A percentile compares a stretch with the other conserved stretches of the same genome.
Evolutionary conservation across 2,329 filamentous ascomycete species (phyloP).

Genomic region (Neopestalotiopsis sp.): DNA sequence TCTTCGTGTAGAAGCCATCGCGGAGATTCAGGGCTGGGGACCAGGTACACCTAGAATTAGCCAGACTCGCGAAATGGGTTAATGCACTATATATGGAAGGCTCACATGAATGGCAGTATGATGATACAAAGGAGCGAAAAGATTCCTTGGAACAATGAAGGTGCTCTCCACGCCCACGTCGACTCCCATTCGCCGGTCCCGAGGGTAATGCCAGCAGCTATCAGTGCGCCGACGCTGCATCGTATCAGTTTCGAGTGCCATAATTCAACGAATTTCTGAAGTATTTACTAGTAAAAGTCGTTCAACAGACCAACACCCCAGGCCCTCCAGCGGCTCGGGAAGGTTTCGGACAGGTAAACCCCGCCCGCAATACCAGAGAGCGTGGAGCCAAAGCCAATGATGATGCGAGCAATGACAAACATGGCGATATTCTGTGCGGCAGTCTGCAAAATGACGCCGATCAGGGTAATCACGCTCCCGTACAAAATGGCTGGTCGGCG

Average conservation of each 20-base stretch:
- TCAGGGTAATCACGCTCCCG: constrained; percentile 44
- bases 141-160: constrained; percentile 48
- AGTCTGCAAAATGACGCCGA: constrained; percentile 52
- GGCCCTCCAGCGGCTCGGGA: constrained; percentile 47
- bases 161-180: constrained; percentile 52
- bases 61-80: too few species aligned
- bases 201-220: constrained; percentile 50
- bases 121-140: constrained; percentile 44
- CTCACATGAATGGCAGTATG: constrained; percentile 47
- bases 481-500: constrained; percentile 50
- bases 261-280: background rate
- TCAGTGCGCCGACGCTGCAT: constrained; percentile 41
- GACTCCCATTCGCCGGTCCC: constrained; percentile 47
- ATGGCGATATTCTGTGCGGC: constrained; percentile 57
- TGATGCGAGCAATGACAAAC: constrained; percentile 53
- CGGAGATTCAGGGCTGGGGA: constrained; percentile 45
- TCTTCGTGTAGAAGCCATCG: constrained; percentile 49
- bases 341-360: constrained; percentile 56
- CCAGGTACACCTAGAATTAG: background rate
- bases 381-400: constrained; percentile 52
- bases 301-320: constrained; percentile 36
- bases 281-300: constrained; percentile 35
- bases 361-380: constrained; percentile 49
- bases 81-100: background rate
- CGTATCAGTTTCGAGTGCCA: constrained; percentile 8